Evolutionary conservation across 331 rosid genomes (phyloP).

Genomic region (Pyracantha coccinea): DNA sequence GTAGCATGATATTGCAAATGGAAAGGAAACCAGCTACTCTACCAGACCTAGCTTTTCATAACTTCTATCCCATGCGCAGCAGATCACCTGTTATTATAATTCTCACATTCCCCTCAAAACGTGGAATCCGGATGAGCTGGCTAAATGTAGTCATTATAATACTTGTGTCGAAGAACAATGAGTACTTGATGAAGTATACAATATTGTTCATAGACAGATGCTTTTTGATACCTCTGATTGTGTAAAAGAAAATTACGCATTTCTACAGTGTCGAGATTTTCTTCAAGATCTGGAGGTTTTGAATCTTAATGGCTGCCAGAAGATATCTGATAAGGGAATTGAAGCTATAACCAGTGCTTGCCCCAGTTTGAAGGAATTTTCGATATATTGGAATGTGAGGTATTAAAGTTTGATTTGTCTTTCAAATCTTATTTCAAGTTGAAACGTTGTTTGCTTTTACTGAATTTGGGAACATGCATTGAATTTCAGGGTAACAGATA

Average conservation of each 20-base stretch:
- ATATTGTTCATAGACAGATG: neutral
- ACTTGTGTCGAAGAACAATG: neutral
- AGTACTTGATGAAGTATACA: neutral
- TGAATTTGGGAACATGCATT: constrained; percentile 14
- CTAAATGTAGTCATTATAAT: neutral
- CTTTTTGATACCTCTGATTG: constrained; percentile 1
- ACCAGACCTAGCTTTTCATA: neutral
- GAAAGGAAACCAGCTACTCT: neutral
- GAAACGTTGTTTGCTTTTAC: neutral
- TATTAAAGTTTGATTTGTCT: constrained; percentile 9
- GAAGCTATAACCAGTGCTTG: constrained; percentile 61
- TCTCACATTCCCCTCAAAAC: neutral
- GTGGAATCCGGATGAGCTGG: neutral
- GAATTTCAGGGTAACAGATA: constrained; percentile 57
- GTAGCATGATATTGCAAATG: neutral
- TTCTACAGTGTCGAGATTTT: constrained; percentile 50
- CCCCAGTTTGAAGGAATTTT: constrained; percentile 48
- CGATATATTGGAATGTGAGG: constrained; percentile 88
- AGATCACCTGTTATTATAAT: neutral
- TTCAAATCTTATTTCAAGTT: constrained; percentile 3
- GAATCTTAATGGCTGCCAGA: constrained; percentile 86
- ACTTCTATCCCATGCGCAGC: neutral
- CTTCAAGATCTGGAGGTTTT: constrained; percentile 54
- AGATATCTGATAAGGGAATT: constrained; percentile 71
- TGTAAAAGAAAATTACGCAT: neutral